Percentiles rank a stretch among this genome's conserved stretches.
Evolutionary conservation across 2,329 filamentous ascomycete genomes (phyloP).

Genomic region (Talaromyces sp.): DNA sequence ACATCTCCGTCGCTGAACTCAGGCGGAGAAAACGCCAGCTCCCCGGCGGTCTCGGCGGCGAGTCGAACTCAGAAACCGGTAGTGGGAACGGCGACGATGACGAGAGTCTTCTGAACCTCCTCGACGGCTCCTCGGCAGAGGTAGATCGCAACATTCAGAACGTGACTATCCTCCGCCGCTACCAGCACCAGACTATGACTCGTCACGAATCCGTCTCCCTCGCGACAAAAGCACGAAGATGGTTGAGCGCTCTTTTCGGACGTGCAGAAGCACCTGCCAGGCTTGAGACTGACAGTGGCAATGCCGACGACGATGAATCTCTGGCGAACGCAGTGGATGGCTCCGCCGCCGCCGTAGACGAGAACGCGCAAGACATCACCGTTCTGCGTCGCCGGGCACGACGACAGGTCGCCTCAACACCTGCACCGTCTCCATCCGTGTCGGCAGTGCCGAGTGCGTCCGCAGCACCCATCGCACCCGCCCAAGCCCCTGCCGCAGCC

Average conservation of each 20-base stretch:
- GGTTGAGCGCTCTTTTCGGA: not conserved
- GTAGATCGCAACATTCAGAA: not conserved
- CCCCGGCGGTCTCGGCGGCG: not conserved
- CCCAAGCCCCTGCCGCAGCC: not conserved
- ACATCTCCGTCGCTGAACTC: not conserved
- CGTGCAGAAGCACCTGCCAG: not conserved
- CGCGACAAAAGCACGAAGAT: not conserved
- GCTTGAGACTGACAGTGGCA: not conserved
- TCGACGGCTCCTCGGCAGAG: not conserved
- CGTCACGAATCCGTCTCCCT: not conserved
- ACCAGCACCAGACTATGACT: not conserved
- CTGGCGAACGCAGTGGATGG: not conserved
- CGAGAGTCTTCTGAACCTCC: not conserved
- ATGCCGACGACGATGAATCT: not conserved
- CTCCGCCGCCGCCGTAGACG: not conserved
- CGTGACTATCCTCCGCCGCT: slow-evolving; percentile 1
- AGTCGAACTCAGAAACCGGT: not conserved
- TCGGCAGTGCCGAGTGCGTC: not conserved
- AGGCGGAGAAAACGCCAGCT: not conserved
- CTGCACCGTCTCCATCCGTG: not conserved
- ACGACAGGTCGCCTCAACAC: not conserved
- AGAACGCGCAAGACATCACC: not conserved
- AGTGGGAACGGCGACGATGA: not conserved
- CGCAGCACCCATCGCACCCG: not conserved
- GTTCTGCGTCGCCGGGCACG: not conserved